Conservation (phyloP, 192 early-diverging fungal genomes). For the Rhizoclosmatium sp. region DNA sequence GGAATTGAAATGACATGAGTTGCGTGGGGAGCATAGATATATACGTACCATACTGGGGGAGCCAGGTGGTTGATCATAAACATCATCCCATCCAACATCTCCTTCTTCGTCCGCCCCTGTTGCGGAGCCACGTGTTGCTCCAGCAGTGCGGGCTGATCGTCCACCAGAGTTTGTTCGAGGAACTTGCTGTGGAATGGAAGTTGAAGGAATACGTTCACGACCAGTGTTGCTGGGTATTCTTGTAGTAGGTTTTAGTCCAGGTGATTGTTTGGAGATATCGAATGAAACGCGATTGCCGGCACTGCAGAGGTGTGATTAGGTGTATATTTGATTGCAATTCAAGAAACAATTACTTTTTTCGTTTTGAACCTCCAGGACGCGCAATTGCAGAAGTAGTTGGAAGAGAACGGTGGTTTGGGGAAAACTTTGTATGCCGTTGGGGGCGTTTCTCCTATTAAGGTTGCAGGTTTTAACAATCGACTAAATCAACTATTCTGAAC, state of each 20-base stretch:
- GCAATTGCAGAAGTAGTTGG: neutral
- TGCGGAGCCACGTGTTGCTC: too few species aligned
- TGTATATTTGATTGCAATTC: neutral
- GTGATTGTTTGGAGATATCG: neutral
- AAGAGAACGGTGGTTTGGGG: neutral
- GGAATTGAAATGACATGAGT: too few species aligned
- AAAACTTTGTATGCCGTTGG: neutral
- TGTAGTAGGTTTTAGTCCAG: neutral
- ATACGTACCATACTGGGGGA: neutral
- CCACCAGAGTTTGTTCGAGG: too few species aligned
- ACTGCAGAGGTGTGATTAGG: neutral
- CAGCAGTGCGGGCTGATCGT: neutral
- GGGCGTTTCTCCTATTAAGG: neutral
- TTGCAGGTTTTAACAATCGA: too few species aligned
- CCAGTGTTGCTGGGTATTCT: neutral
- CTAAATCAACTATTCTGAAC: too few species aligned
- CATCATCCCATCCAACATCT: conserved; percentile 21
- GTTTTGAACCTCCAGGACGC: neutral
- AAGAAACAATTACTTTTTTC: neutral
- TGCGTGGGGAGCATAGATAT: too few species aligned
- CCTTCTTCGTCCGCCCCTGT: too few species aligned
- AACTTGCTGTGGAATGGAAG: neutral
- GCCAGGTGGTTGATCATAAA: conserved; percentile 2
- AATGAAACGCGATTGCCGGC: neutral
- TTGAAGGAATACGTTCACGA: neutral